Conservation (phyloP, 2,329 filamentous ascomycete species). For the Hortaea sp. region DNA sequence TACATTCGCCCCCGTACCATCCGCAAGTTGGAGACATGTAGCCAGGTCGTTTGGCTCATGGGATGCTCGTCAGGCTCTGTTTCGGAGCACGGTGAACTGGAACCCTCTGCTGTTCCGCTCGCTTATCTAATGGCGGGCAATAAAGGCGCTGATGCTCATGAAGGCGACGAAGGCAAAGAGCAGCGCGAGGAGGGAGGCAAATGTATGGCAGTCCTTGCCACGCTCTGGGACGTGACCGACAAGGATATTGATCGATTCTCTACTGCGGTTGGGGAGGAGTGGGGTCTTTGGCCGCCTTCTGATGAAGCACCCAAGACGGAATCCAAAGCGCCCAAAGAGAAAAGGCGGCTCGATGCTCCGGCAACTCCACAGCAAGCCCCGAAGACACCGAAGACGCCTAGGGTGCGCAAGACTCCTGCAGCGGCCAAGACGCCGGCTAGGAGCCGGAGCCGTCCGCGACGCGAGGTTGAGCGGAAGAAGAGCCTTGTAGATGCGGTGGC, state of each 20-base stretch:
- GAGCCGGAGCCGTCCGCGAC: slow-evolving; percentile 11
- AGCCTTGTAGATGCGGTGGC: slow-evolving; percentile 71
- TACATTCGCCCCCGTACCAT: slow-evolving; percentile 83
- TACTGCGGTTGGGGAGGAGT: slow-evolving; percentile 66
- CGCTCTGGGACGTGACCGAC: slow-evolving; percentile 96
- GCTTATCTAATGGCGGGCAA: slow-evolving; percentile 84
- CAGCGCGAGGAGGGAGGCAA: slow-evolving; percentile 6
- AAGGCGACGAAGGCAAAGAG: background rate
- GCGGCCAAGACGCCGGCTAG: slow-evolving; percentile 18
- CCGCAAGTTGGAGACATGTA: slow-evolving; percentile 49
- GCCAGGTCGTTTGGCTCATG: slow-evolving; percentile 64
- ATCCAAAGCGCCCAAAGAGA: slow-evolving; percentile 21
- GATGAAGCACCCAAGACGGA: slow-evolving; percentile 12
- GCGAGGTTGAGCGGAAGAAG: slow-evolving; percentile 26
- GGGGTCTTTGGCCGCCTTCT: slow-evolving; percentile 54
- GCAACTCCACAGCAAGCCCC: slow-evolving; percentile 19
- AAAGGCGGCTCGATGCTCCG: slow-evolving; percentile 11
- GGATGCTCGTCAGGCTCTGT: slow-evolving; percentile 83
- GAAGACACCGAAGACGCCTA: slow-evolving; percentile 26
- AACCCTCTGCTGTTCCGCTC: slow-evolving; percentile 80
- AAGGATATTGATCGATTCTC: slow-evolving; percentile 94
- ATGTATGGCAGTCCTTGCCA: slow-evolving; percentile 69
- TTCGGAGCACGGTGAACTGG: slow-evolving; percentile 73
- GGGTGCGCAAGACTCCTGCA: slow-evolving; percentile 22
- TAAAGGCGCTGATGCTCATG: background rate